A percentile compares a stretch with the other conserved stretches of the same genome.
phyloP scores from a whole-genome alignment of 1,284 basidiomycete species.

The Cutaneotrichosporon sp. region DNA sequence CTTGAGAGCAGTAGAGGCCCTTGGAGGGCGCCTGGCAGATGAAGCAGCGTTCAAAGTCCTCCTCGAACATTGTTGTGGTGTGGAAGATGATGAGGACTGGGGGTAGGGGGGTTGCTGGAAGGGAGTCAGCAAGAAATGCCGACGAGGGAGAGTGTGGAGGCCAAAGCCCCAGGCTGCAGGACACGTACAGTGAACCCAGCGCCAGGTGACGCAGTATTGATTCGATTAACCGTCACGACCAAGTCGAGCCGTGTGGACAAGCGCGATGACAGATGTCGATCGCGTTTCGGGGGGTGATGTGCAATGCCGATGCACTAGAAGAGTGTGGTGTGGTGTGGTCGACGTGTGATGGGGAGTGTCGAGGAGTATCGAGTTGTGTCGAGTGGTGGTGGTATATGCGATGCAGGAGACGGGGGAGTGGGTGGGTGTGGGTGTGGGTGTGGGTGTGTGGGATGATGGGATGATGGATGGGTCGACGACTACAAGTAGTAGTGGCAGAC shows the following conservation, averaged over 20 bases:
- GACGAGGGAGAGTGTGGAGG: neutral
- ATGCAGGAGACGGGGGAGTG: neutral
- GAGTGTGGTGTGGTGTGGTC: neutral
- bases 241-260: neutral
- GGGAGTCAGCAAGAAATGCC: neutral
- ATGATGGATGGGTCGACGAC: neutral
- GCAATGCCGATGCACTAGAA: neutral
- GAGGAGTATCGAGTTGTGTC: neutral
- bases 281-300: neutral
- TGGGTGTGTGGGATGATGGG: neutral
- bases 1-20: conserved; percentile 51
- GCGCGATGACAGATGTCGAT: conserved; percentile 1
- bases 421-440: neutral
- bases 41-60: conserved; percentile 49
- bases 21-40: conserved; percentile 48
- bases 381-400: neutral
- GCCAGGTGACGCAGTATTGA: neutral
- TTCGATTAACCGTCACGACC: neutral
- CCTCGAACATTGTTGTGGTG: conserved; percentile 46
- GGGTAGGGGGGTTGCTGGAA: neutral
- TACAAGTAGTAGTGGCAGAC: neutral
- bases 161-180: neutral
- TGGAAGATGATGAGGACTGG: neutral
- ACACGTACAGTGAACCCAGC: conserved; percentile 1
- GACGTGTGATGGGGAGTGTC: neutral